Conservation (phyloP, 345 rosid species). For the Ricinus communis region DNA sequence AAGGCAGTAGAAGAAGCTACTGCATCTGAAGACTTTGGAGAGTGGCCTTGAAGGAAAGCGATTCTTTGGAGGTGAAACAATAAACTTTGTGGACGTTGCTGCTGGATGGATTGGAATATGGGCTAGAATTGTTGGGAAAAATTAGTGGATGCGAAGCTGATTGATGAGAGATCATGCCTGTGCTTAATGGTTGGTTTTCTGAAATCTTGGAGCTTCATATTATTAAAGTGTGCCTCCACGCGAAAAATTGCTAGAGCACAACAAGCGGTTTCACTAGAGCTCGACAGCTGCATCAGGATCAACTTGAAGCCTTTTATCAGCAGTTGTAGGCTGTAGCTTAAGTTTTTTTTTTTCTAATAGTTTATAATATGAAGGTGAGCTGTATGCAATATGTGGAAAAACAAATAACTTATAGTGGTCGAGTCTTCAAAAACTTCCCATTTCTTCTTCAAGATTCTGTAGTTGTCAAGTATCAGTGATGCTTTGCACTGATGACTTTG, state of each 20-base stretch:
- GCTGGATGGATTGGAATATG: slow-evolving; percentile 36
- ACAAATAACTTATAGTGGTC: too few relatives aligned
- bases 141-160: slow-evolving; percentile 22
- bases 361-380: too few relatives aligned
- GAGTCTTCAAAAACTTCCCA: too few relatives aligned
- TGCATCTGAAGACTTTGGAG: slow-evolving; percentile 31
- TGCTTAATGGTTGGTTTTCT: slow-evolving; percentile 26
- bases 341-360: too few relatives aligned
- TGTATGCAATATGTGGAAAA: too few relatives aligned
- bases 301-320: slow-evolving; percentile 3
- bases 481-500: too few relatives aligned
- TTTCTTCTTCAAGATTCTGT: too few relatives aligned
- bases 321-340: neutral
- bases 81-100: slow-evolving; percentile 27
- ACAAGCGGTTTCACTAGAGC: slow-evolving; percentile 19
- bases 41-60: slow-evolving; percentile 21
- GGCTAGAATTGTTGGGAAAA: slow-evolving; percentile 28
- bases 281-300: slow-evolving; percentile 11
- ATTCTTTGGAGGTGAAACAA: slow-evolving; percentile 35
- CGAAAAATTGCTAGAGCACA: slow-evolving; percentile 33
- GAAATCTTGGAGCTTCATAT: slow-evolving; percentile 26
- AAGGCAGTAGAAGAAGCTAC: slow-evolving; percentile 29
- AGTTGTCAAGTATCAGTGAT: too few relatives aligned
- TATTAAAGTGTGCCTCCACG: slow-evolving; percentile 31
- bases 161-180: slow-evolving; percentile 31